Evolutionary conservation across 2,329 filamentous ascomycete species (phyloP).

Genomic region (Ascocoryne sarcoides): DNA sequence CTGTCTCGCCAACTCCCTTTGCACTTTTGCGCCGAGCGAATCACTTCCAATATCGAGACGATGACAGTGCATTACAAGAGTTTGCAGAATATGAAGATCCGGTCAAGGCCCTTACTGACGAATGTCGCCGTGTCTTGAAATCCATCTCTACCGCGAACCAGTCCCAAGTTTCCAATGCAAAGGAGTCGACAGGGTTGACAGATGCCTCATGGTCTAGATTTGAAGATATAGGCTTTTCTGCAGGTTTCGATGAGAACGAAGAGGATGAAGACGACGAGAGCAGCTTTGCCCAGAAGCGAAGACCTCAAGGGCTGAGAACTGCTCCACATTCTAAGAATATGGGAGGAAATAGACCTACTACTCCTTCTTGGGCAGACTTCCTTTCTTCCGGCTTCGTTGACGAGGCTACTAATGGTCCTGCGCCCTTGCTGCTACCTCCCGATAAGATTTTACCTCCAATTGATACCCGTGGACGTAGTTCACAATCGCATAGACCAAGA

Average conservation of each 20-base stretch:
- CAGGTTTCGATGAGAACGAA: conserved; percentile 61
- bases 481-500: conserved; percentile 70
- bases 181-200: conserved; percentile 62
- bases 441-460: conserved; percentile 89
- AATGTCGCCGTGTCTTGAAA: conserved; percentile 83
- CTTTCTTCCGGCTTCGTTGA: conserved; percentile 88
- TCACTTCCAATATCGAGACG: conserved; percentile 90
- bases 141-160: conserved; percentile 86
- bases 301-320: conserved; percentile 47
- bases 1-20: conserved; percentile 91
- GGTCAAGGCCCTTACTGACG: conserved; percentile 78
- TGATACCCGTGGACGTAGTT: conserved; percentile 69
- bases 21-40: conserved; percentile 81
- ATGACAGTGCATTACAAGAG: conserved; percentile 72
- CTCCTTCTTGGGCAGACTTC: conserved; percentile 97
- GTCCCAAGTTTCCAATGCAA: conserved; percentile 62
- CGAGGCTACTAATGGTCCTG: conserved; percentile 51
- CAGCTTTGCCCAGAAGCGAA: conserved; percentile 29
- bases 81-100: conserved; percentile 89
- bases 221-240: conserved; percentile 87
- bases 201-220: conserved; percentile 97
- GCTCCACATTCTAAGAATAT: conserved; percentile 59
- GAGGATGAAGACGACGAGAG: conserved; percentile 48
- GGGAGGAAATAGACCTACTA: conserved; percentile 64
- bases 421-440: conserved; percentile 73